These are phyloP conservation scores for Tinospora cordifolia DNA, from an alignment of 164 flowering plant species.

Conservation along the genomic window DNA sequence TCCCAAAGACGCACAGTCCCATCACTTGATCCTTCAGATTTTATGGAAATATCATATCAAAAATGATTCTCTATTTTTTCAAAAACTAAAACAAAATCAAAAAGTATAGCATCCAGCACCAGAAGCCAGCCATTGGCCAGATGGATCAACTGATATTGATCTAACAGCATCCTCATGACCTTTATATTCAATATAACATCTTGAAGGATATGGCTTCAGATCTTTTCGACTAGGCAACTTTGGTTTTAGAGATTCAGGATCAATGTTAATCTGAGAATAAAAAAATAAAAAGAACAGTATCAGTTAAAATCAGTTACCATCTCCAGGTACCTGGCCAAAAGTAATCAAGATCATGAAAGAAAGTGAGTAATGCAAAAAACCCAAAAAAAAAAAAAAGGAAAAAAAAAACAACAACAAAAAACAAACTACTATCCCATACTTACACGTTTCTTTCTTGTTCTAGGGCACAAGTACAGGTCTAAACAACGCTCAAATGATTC, in stretches of 20 bases:
- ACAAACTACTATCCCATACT: conserved; percentile 24
- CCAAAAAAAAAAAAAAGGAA: too few relatives aligned
- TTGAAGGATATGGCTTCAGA: conserved; percentile 79
- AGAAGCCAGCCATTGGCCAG: conserved; percentile 92
- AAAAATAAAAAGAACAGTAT: conserved; percentile 1
- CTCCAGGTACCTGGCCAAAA: background rate
- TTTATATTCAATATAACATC: conserved; percentile 77
- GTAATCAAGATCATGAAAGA: background rate
- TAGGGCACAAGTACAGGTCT: conserved; percentile 85
- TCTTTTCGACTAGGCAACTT: conserved; percentile 84
- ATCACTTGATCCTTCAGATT: conserved; percentile 65
- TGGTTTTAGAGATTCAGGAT: conserved; percentile 90
- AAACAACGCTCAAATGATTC: conserved; percentile 84
- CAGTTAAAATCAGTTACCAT: background rate
- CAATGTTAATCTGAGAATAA: conserved; percentile 76
- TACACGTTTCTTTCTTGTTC: conserved; percentile 88
- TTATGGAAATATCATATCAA: conserved; percentile 6
- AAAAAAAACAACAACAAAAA: too few relatives aligned
- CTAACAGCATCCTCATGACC: conserved; percentile 77
- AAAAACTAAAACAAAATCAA: background rate
- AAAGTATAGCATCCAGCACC: conserved; percentile 31
- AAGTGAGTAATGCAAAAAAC: background rate
- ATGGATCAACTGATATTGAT: conserved; percentile 60
- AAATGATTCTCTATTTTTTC: background rate
- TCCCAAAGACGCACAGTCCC: conserved; percentile 96